Conservation (phyloP, 345 rosid genomes). For the Syzygium jambos region DNA sequence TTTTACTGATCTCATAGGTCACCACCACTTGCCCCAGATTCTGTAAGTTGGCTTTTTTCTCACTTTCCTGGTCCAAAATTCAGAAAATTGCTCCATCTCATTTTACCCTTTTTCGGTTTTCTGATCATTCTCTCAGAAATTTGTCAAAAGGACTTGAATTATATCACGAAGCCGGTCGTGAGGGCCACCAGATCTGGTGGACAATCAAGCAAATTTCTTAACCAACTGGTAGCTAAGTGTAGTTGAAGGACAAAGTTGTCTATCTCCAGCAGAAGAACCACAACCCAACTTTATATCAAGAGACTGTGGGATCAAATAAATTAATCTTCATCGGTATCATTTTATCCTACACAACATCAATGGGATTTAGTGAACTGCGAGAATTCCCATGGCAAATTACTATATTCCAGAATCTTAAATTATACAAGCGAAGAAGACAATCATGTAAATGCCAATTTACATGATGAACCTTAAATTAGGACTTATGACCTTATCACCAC, state of each 20-base stretch:
- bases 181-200: neutral
- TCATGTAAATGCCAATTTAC: conserved; percentile 16
- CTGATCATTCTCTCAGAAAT: neutral
- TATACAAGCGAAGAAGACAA: neutral
- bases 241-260: neutral
- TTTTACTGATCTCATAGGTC: no score
- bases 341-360: neutral
- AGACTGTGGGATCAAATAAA: neutral
- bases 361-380: neutral
- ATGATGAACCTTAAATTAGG: neutral
- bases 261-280: neutral
- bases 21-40: no score
- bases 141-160: neutral
- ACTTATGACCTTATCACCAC: neutral
- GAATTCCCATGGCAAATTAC: neutral
- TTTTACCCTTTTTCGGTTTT: neutral
- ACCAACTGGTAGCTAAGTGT: neutral
- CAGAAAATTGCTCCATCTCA: neutral
- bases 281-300: neutral
- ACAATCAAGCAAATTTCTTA: neutral
- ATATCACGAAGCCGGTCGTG: neutral
- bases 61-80: neutral
- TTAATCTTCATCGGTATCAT: neutral
- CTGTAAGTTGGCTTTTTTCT: neutral
- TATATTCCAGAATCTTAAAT: neutral